These are phyloP conservation scores for Trypanosoma caninum DNA, from an alignment of 208 protist species.

Conservation along the genomic window DNA sequence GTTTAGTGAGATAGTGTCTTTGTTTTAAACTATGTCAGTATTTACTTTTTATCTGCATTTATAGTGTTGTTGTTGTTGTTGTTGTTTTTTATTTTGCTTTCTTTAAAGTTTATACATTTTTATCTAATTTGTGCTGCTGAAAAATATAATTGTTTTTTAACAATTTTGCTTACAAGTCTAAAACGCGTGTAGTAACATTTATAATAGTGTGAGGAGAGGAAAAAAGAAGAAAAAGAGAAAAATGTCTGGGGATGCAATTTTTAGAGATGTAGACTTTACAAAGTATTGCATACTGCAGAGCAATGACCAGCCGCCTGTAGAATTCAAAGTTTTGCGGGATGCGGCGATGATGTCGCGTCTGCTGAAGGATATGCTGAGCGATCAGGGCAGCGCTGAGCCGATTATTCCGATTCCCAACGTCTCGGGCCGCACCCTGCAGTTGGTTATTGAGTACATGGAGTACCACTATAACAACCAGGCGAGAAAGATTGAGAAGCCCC, in stretches of 20 bases:
- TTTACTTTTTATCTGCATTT: too few species aligned
- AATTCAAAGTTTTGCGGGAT: slow-evolving; percentile 83
- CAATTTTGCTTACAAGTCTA: background rate
- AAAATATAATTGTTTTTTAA: background rate
- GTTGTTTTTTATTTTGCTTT: background rate
- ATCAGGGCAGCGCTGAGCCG: slow-evolving; percentile 67
- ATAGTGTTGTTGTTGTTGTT: background rate
- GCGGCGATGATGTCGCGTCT: slow-evolving; percentile 86
- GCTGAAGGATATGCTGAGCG: slow-evolving; percentile 91
- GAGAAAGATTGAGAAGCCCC: slow-evolving; percentile 81
- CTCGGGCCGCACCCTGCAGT: slow-evolving; percentile 75
- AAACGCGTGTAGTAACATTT: too few species aligned
- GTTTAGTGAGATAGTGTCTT: background rate
- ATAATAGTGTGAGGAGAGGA: background rate
- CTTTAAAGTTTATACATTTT: background rate
- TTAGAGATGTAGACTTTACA: slow-evolving; percentile 65
- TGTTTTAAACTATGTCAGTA: too few species aligned
- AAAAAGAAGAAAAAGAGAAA: background rate
- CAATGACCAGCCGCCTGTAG: slow-evolving; percentile 77
- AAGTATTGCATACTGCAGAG: slow-evolving; percentile 87
- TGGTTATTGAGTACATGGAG: slow-evolving; percentile 94
- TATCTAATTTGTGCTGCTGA: background rate
- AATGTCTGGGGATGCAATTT: slow-evolving; percentile 59
- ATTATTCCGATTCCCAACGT: slow-evolving; percentile 92
- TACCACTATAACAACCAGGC: slow-evolving; percentile 87